Evolutionary conservation across 1,139 yeast species (phyloP).

Genomic region (Zygotorulaspora mrakii): DNA sequence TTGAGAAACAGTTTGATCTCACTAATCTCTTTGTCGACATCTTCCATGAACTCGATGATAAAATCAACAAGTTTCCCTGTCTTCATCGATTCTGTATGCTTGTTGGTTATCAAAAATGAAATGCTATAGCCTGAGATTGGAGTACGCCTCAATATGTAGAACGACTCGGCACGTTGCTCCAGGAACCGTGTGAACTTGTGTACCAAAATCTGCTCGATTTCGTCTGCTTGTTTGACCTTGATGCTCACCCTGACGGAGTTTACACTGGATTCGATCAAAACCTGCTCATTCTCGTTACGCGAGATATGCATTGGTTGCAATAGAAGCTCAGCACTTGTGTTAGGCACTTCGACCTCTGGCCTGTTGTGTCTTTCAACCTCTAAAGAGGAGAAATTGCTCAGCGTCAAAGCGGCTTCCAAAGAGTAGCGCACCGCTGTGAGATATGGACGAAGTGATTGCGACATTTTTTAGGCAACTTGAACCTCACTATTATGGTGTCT

Average conservation of each 20-base stretch:
- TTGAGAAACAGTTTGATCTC: constrained; percentile 96
- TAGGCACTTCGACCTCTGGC: constrained; percentile 86
- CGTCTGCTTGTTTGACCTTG: constrained; percentile 95
- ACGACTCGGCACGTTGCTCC: constrained; percentile 93
- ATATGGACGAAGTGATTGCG: constrained; percentile 94
- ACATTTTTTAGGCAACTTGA: constrained; percentile 38
- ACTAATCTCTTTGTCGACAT: constrained; percentile 96
- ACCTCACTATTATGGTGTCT: too few species aligned
- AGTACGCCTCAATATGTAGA: constrained; percentile 83
- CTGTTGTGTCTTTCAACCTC: constrained; percentile 94
- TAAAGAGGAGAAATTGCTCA: constrained; percentile 93
- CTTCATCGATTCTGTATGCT: constrained; percentile 93
- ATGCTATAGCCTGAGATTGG: constrained; percentile 89
- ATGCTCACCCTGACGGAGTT: constrained; percentile 86
- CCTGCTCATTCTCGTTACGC: constrained; percentile 90
- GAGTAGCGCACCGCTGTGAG: constrained; percentile 91
- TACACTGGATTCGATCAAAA: constrained; percentile 88
- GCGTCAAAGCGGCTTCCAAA: constrained; percentile 89
- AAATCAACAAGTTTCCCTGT: constrained; percentile 94
- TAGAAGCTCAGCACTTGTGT: constrained; percentile 73
- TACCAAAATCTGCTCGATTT: constrained; percentile 89
- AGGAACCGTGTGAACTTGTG: constrained; percentile 90
- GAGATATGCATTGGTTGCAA: constrained; percentile 88
- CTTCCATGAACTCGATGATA: constrained; percentile 97
- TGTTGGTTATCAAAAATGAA: constrained; percentile 86